A percentile compares a stretch with the other conserved stretches of the same genome.
Evolutionary conservation across 148 eudicot genomes (phyloP).

Genomic region (Rhododendron ferrugineum): DNA sequence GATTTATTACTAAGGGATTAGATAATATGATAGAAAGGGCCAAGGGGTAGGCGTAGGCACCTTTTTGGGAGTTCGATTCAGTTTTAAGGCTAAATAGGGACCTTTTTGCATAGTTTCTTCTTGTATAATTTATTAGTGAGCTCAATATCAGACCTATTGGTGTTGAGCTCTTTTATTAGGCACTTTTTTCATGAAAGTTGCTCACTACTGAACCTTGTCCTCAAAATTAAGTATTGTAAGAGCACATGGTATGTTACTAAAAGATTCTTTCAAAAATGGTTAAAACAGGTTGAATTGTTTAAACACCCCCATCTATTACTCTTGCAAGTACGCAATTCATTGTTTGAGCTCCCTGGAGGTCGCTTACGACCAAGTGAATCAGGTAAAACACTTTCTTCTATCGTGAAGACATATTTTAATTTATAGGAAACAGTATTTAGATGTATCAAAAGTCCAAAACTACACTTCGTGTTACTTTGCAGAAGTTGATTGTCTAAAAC

Average conservation of each 20-base stretch:
- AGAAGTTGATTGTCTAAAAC: conserved; percentile 59
- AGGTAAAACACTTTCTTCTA: conserved; percentile 28
- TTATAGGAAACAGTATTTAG: not conserved
- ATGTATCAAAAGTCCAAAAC: not conserved
- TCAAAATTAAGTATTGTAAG: not conserved
- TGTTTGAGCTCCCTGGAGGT: conserved; percentile 68
- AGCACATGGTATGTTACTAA: not conserved
- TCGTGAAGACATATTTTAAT: not conserved
- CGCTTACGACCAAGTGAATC: conserved; percentile 64
- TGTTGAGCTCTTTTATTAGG: not conserved
- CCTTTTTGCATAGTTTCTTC: not conserved
- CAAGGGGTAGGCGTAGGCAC: not conserved
- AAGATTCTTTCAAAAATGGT: conserved; percentile 1
- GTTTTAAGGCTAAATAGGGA: not conserved
- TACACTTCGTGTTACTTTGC: not conserved
- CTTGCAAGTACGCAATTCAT: conserved; percentile 53
- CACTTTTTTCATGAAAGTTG: not conserved
- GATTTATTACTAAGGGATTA: not conserved
- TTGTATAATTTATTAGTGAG: not conserved
- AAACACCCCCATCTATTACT: conserved; percentile 66
- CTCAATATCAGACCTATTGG: not conserved
- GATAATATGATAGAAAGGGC: not conserved
- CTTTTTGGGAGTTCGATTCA: not conserved
- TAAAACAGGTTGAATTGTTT: conserved; percentile 58
- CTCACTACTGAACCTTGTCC: not conserved